Base-by-base conservation (phyloP, 202 grass and related monocot species). In the Elaeis oleifera region DNA sequence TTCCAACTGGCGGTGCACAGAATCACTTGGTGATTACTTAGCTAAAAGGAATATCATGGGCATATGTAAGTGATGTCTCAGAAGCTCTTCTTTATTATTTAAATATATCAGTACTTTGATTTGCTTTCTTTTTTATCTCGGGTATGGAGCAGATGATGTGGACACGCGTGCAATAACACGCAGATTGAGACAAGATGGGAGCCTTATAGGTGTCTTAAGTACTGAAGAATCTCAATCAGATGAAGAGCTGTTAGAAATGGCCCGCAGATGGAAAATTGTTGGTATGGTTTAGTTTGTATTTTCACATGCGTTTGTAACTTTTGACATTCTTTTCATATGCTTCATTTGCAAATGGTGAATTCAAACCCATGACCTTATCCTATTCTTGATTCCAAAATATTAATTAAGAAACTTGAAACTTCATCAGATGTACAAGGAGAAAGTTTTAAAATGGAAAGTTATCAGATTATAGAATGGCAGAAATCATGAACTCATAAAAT, bases 141-240 rank as follows among this genome's bases (percentile, higher is more conserved):
- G 49, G 6, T 7, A 36, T 18, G 22, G 54, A 18, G 3, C 58
- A 97, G 94, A 92, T 73, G 94, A 89, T 55, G 88, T 99, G 49
- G 94, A 99, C 52, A 99, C 94, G 62, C 71, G 88, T 49, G 88
- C 94, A 61, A 99, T 99, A 71, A 94, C 94, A 61, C 82, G 85
- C 31, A 79, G 88, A 19, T 74, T 99, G 71, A 92, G 94, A 79
- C 84, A 89, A 80, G 88, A 99, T 69, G 94, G 94, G 13, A 99
- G 94, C 77, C 88, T 99, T 60, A 89, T 99, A 67, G 94, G 94
- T 71, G 94, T 94, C 32, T 68, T 99, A 66, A 99, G 88, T 74
- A 99, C 85, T 28, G 78, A 87, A 61, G 85, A 99, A 63, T 86
- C 94, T 60, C 70, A 20, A 20, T 84, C 80, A 49, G 88, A 99